A percentile compares a stretch with the other conserved stretches of the same genome.
Conservation (phyloP, 805 yeast species). For the Kuraishia capsulata region DNA sequence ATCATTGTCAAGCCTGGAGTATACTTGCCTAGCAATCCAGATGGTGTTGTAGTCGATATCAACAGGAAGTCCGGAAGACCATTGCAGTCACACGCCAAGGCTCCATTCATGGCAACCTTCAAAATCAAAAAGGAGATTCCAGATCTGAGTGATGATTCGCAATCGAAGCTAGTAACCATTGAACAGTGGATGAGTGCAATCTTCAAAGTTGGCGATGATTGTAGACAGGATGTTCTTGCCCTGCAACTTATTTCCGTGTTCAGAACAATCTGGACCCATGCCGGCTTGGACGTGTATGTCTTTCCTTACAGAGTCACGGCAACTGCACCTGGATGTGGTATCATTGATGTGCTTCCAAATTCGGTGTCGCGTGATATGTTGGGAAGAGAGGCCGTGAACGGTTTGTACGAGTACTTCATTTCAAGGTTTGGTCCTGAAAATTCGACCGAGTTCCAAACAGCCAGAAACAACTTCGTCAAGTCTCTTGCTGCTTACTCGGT, state of each 20-base stretch:
- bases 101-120: slow-evolving; percentile 96
- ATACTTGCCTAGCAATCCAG: slow-evolving; percentile 93
- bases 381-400: slow-evolving; percentile 98
- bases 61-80: slow-evolving; percentile 91
- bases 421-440: slow-evolving; percentile 94
- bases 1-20: slow-evolving; percentile 73
- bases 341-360: slow-evolving; percentile 94
- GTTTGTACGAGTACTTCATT: slow-evolving; percentile 83
- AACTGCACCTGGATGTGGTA: slow-evolving; percentile 99
- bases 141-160: slow-evolving; percentile 27
- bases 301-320: slow-evolving; percentile 96
- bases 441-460: slow-evolving; percentile 81
- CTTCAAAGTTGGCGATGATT: slow-evolving; percentile 98
- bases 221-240: slow-evolving; percentile 94
- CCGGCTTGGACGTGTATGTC: slow-evolving; percentile 84
- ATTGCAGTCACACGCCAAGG: slow-evolving; percentile 95
- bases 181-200: slow-evolving; percentile 92
- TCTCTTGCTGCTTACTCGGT: slow-evolving; percentile 93
- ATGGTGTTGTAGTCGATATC: slow-evolving; percentile 87
- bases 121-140: slow-evolving; percentile 57
- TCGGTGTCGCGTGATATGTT: slow-evolving; percentile 95
- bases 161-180: slow-evolving; percentile 23
- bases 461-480: slow-evolving; percentile 86
- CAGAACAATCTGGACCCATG: slow-evolving; percentile 79
- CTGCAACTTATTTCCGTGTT: slow-evolving; percentile 86